phyloP scores from a whole-genome alignment of 148 eudicot species.

The Diospyros kaki region DNA sequence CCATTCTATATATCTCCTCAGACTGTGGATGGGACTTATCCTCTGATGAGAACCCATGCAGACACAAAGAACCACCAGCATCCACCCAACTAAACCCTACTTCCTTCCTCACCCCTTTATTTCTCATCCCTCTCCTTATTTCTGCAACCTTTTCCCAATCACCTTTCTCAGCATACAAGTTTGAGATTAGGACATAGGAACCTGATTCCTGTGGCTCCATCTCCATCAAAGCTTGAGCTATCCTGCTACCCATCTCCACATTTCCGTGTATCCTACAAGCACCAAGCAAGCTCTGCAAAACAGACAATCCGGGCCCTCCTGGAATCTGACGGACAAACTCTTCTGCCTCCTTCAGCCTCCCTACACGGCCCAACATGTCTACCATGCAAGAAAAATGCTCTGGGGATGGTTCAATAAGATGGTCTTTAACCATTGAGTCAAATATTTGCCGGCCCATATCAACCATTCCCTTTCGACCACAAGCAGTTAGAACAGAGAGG shows the following conservation, averaged over 20 bases:
- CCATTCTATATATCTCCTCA: slow-evolving; percentile 63
- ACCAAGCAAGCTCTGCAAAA: slow-evolving; percentile 86
- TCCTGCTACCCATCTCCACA: slow-evolving; percentile 57
- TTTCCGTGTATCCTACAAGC: slow-evolving; percentile 70
- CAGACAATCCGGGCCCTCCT: slow-evolving; percentile 59
- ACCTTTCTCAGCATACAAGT: slow-evolving; percentile 78
- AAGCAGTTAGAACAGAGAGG: slow-evolving; percentile 73
- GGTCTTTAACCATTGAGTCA: slow-evolving; percentile 49
- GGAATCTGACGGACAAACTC: slow-evolving; percentile 55
- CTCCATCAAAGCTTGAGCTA: slow-evolving; percentile 47
- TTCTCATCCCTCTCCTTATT: slow-evolving; percentile 69
- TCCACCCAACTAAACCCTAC: slow-evolving; percentile 96
- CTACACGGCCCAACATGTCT: slow-evolving; percentile 86
- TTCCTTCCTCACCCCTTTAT: slow-evolving; percentile 64
- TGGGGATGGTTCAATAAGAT: slow-evolving; percentile 48
- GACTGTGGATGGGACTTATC: slow-evolving; percentile 68
- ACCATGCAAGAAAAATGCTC: slow-evolving; percentile 89
- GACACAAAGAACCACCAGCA: slow-evolving; percentile 35
- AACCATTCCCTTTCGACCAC: slow-evolving; percentile 89
- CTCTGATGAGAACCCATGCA: slow-evolving; percentile 72
- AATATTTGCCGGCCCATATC: slow-evolving; percentile 60
- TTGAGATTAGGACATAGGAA: slow-evolving; percentile 77
- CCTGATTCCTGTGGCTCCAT: slow-evolving; percentile 77
- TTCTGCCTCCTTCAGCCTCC: slow-evolving; percentile 81
- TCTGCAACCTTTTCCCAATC: slow-evolving; percentile 80